Percentiles rank a stretch among this genome's conserved stretches.
Conservation (phyloP, 2,329 filamentous ascomycete species). For the Dichotomopilus funicola region DNA sequence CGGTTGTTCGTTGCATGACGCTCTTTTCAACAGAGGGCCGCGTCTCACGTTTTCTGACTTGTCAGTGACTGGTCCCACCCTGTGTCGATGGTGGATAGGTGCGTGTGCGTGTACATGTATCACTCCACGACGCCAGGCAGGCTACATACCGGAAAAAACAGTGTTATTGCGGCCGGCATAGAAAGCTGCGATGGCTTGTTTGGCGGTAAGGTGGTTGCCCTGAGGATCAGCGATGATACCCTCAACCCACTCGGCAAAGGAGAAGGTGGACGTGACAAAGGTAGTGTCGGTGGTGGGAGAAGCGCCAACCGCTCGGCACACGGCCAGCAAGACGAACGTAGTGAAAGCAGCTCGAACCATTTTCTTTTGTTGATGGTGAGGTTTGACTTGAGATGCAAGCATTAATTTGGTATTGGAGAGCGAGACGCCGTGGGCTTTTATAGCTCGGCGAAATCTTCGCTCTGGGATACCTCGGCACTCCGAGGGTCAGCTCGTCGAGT, state of each 20-base stretch:
- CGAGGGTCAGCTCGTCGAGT: no score
- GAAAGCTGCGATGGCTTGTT: background rate
- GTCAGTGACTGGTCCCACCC: background rate
- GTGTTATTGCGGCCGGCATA: background rate
- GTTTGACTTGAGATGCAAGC: no score
- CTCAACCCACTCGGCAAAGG: background rate
- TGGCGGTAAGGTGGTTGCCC: background rate
- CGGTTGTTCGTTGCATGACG: background rate
- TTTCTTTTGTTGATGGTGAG: background rate
- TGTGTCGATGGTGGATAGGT: background rate
- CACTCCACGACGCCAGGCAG: background rate
- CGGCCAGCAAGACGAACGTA: background rate
- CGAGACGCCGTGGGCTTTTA: no score
- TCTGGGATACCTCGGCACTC: no score
- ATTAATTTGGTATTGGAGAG: no score
- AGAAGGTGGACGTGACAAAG: background rate
- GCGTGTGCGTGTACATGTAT: background rate
- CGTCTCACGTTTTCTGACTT: background rate
- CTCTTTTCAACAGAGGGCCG: background rate
- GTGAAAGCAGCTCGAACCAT: background rate
- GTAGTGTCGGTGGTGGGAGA: background rate
- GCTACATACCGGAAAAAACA: background rate
- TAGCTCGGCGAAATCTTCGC: no score
- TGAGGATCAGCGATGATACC: background rate
- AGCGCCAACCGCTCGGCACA: background rate